Conservation (phyloP, 2,329 filamentous ascomycete genomes). For the Endoconidiophora polonica region DNA sequence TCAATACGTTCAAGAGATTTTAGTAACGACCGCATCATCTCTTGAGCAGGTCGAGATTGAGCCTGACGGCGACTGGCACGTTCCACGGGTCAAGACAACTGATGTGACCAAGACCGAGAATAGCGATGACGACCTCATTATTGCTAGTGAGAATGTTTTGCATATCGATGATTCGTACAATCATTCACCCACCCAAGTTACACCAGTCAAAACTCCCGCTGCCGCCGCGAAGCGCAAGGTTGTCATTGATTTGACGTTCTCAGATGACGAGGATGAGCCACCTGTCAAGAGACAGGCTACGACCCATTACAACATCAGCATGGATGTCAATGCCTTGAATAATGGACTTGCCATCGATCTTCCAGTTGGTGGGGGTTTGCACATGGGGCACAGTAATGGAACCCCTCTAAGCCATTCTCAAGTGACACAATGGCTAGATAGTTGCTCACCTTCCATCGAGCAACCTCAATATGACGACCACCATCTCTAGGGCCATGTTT, state of each 20-base stretch:
- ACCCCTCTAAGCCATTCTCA: too few species aligned
- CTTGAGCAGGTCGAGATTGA: slow-evolving; percentile 82
- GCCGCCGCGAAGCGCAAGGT: slow-evolving; percentile 33
- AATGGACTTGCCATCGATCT: too few species aligned
- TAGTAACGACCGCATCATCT: slow-evolving; percentile 51
- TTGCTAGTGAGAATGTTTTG: too few species aligned
- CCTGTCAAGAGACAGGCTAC: slow-evolving; percentile 30
- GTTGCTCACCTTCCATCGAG: background rate
- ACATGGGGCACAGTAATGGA: too few species aligned
- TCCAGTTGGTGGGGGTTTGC: too few species aligned
- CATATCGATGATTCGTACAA: background rate
- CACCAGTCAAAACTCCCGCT: slow-evolving; percentile 14
- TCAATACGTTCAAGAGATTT: slow-evolving; percentile 74
- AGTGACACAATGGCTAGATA: background rate
- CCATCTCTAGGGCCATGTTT: background rate
- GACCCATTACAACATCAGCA: too few species aligned
- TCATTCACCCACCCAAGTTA: background rate
- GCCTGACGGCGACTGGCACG: slow-evolving; percentile 61
- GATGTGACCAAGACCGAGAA: slow-evolving; percentile 18
- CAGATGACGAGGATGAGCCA: slow-evolving; percentile 37
- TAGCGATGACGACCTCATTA: slow-evolving; percentile 27
- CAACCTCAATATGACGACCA: background rate
- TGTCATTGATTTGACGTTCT: slow-evolving; percentile 43
- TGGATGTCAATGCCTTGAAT: too few species aligned
- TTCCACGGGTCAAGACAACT: slow-evolving; percentile 1